These are phyloP conservation scores for Cardamine resedifolia DNA, from an alignment of 345 rosid species.

Conservation along the genomic window DNA sequence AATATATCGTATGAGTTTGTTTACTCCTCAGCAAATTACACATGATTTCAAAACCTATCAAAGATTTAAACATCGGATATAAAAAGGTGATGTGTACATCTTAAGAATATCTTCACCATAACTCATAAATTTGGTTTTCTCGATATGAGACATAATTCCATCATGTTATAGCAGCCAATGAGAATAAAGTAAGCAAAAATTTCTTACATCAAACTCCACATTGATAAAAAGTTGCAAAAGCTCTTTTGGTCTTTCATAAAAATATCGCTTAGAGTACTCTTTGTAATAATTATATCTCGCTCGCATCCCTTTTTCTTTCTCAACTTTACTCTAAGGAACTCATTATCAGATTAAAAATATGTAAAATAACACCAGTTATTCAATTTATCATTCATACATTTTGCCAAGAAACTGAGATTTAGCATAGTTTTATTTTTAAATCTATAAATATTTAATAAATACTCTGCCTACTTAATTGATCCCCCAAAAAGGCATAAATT, in stretches of 20 bases:
- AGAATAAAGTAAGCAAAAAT: background rate
- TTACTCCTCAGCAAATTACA: background rate
- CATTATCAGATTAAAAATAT: conserved; percentile 5
- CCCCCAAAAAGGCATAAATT: conserved; percentile 10
- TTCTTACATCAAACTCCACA: background rate
- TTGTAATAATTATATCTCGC: background rate
- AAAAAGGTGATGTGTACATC: background rate
- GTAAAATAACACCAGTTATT: background rate
- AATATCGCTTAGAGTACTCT: conserved; percentile 1
- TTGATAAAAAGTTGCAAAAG: background rate
- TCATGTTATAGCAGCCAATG: background rate
- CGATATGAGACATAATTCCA: background rate
- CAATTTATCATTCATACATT: background rate
- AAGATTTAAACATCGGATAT: background rate
- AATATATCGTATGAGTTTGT: background rate
- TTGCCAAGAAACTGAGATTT: background rate
- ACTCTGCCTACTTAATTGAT: conserved; percentile 12
- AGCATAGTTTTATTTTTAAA: conserved; percentile 1
- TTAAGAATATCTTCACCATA: background rate
- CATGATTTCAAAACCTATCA: background rate
- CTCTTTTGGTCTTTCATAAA: background rate
- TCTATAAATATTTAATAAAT: conserved; percentile 14
- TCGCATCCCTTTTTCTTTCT: background rate
- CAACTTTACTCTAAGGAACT: background rate
- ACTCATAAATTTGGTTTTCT: background rate